Percentiles rank a stretch among this genome's conserved stretches.
Evolutionary conservation across 768 basidiomycete species (phyloP).

Genomic region (Pholiota molesta): DNA sequence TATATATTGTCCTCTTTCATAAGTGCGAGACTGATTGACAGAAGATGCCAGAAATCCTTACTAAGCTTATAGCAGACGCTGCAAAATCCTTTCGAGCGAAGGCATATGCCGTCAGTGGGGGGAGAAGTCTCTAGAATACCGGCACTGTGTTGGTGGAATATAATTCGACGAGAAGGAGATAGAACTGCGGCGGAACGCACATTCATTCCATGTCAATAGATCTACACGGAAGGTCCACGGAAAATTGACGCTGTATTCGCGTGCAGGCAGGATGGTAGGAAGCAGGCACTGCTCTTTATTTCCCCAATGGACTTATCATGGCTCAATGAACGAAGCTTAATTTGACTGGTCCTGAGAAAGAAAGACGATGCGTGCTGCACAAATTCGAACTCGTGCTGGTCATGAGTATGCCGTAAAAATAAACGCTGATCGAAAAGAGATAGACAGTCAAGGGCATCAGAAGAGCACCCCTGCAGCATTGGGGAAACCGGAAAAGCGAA

Average conservation of each 20-base stretch:
- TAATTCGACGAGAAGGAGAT: background rate
- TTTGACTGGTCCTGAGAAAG: background rate
- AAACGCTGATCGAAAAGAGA: background rate
- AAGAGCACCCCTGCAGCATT: background rate
- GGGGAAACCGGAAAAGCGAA: background rate
- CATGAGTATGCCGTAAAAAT: constrained; percentile 1
- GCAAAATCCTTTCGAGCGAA: background rate
- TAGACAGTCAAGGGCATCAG: background rate
- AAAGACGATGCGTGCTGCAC: background rate
- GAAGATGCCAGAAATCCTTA: background rate
- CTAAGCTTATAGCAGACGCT: background rate
- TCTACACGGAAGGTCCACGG: background rate
- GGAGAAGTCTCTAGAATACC: background rate
- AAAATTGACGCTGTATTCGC: background rate
- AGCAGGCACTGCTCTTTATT: background rate
- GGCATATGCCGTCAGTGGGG: background rate
- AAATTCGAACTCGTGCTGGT: background rate
- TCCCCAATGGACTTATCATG: background rate
- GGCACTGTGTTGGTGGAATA: background rate
- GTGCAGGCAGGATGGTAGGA: background rate
- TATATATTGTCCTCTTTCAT: background rate
- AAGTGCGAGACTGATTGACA: constrained; percentile 1
- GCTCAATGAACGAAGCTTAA: background rate
- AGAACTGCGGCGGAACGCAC: background rate
- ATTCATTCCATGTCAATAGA: background rate